Conservation (phyloP, 768 basidiomycete species). For the Phylloporus arenicola region DNA sequence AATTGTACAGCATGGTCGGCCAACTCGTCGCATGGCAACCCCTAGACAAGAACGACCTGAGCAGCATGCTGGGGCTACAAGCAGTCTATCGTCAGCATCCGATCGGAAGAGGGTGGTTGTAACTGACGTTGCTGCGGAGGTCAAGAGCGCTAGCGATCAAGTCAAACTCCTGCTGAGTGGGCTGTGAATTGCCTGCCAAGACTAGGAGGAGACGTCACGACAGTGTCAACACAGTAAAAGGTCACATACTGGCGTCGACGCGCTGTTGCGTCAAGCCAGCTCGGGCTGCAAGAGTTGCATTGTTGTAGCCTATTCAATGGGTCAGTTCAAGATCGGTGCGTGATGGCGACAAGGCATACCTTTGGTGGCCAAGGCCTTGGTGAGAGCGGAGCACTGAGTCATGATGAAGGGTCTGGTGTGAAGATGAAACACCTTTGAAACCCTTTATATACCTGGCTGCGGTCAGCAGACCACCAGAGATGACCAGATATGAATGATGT, state of each 20-base stretch:
- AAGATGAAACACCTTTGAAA: not conserved
- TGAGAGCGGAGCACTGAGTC: conserved; percentile 51
- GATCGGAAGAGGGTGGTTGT: not conserved
- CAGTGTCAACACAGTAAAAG: not conserved
- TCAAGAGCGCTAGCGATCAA: conserved; percentile 40
- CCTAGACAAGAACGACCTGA: not conserved
- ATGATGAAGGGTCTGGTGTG: conserved; percentile 32
- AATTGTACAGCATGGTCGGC: not conserved
- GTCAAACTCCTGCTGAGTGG: conserved; percentile 47
- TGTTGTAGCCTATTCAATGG: conserved; percentile 2
- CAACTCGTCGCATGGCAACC: not conserved
- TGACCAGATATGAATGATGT: conserved; percentile 5
- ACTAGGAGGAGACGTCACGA: conserved; percentile 34
- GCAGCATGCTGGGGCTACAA: not conserved
- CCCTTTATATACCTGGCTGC: conserved; percentile 12
- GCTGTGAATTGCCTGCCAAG: conserved; percentile 37
- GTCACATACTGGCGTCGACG: conserved; percentile 48
- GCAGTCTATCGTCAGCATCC: not conserved
- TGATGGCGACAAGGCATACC: conserved; percentile 32
- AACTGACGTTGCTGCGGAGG: conserved; percentile 34
- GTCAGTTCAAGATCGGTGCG: not conserved
- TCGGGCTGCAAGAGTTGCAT: conserved; percentile 39
- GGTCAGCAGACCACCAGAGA: conserved; percentile 12
- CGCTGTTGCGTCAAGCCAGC: conserved; percentile 41
- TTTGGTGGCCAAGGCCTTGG: conserved; percentile 42